Evolutionary conservation across 73 alveolate species (phyloP).

Genomic region (Tetrahymena thermophila): DNA sequence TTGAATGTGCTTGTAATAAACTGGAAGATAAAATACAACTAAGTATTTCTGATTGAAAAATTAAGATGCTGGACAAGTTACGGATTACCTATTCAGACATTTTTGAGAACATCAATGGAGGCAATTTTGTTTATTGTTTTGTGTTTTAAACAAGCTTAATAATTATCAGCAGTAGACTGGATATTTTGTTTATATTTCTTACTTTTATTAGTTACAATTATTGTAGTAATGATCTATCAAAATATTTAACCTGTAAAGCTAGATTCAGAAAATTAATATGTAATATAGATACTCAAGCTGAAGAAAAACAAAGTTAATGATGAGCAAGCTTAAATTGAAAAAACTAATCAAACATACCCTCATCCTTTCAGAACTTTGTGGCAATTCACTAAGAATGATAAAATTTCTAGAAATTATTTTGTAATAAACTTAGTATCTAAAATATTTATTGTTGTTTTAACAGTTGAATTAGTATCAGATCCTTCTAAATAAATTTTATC

Average conservation of each 20-base stretch:
- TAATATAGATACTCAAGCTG: background rate
- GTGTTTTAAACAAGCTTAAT: background rate
- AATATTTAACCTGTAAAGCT: background rate
- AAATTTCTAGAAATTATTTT: background rate
- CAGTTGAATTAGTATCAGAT: background rate
- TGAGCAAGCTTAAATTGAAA: background rate
- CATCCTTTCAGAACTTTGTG: background rate
- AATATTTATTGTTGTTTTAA: background rate
- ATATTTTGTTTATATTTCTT: background rate
- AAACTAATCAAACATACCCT: background rate
- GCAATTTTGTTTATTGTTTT: background rate
- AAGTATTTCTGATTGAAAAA: background rate
- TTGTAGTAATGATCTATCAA: background rate
- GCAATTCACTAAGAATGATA: background rate
- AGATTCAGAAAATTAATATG: background rate
- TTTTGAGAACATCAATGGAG: background rate
- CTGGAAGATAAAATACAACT: background rate
- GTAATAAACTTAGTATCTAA: background rate
- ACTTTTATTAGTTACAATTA: background rate
- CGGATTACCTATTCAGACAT: background rate
- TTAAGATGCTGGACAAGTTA: background rate
- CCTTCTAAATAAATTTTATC: background rate
- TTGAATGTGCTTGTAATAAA: background rate
- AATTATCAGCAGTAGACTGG: background rate
- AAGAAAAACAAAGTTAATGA: background rate